Evolutionary conservation across 2,329 filamentous ascomycete genomes (phyloP), one percentile per base, ranked within the genome.

Genomic region (Nannizziopsis barbatae): DNA sequence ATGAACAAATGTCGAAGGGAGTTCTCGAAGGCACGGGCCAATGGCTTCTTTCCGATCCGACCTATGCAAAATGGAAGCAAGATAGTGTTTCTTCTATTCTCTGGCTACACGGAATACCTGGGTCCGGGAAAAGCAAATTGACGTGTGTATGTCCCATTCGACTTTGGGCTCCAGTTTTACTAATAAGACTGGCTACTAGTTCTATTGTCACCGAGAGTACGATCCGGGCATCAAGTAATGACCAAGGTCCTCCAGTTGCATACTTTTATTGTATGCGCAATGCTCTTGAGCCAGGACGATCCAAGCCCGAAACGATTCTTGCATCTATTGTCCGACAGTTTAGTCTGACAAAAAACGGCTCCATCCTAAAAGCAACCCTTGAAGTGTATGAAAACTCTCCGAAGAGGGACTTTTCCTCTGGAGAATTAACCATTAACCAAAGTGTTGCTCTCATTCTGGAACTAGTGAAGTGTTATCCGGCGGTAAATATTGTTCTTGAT

Each of bases 251-350:
- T 27, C 22, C 41, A 36, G 22, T 53, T 14, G 53, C 51, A 20
- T 63, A 55, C 39, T 62, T 62, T 45, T 64, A 64, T 41, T 64
- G 61, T 46, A 30, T 56, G 3, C 47, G 59, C 33, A 55, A 56
- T 33, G 14, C 49, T 1, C 47, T 52, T 15, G 61, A 62, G 32
- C 53, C 54, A 2, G 50, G 52, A 50, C 52, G 60, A 2, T 31
- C 54, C n/a, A 38, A 55, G 4, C 55, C 58, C 10, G 46, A 47
- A 2, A 53, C 41, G 14, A 54, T 62, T 32, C 6, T 62, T 4
- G 40, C 49, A 12, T 55, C 52, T 35, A 49, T 62, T 10, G 18
- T 55, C 10, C 47, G 53, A 45, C 59, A 63, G 36, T 39, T 62
- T 11, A 22, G 47, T 42, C n/a, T 48, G 12, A 12, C 45, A 40